Evolutionary conservation across 2,329 filamentous ascomycete genomes (phyloP).

Genomic region (Rhinocladiella mackenziei): DNA sequence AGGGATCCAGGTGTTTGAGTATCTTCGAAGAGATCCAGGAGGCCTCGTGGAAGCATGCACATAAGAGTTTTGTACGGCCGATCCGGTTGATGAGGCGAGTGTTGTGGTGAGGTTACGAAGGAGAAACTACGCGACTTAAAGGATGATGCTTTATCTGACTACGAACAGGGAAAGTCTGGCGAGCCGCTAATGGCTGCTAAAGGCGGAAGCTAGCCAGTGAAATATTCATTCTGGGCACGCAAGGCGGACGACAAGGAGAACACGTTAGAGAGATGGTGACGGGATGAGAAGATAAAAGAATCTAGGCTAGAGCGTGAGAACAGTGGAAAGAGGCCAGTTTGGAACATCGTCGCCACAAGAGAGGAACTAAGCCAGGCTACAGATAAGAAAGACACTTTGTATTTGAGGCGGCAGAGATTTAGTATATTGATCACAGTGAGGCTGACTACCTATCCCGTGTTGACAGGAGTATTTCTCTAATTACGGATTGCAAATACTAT

Average conservation of each 20-base stretch:
- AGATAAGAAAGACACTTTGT: no score
- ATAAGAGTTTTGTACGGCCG: background rate
- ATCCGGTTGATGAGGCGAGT: background rate
- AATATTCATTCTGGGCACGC: background rate
- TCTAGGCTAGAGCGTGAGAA: no score
- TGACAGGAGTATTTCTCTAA: constrained; percentile 15
- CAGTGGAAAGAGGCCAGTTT: no score
- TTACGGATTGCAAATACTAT: constrained; percentile 7
- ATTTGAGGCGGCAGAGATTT: no score
- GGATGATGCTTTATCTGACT: background rate
- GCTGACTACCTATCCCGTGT: constrained; percentile 1
- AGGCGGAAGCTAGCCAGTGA: background rate
- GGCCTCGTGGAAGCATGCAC: no score
- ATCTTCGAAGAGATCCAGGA: background rate
- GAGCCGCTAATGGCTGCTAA: background rate
- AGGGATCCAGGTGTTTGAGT: background rate
- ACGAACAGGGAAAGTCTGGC: background rate
- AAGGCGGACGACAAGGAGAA: no score
- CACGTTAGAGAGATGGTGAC: no score
- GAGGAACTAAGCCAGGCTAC: no score
- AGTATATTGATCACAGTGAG: no score
- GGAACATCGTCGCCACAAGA: no score
- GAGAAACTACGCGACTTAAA: background rate
- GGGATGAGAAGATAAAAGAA: no score
- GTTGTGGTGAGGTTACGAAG: constrained; percentile 5